These are phyloP conservation scores for Amanita fuliginea DNA, from an alignment of 768 basidiomycete genomes.

Conservation along the genomic window DNA sequence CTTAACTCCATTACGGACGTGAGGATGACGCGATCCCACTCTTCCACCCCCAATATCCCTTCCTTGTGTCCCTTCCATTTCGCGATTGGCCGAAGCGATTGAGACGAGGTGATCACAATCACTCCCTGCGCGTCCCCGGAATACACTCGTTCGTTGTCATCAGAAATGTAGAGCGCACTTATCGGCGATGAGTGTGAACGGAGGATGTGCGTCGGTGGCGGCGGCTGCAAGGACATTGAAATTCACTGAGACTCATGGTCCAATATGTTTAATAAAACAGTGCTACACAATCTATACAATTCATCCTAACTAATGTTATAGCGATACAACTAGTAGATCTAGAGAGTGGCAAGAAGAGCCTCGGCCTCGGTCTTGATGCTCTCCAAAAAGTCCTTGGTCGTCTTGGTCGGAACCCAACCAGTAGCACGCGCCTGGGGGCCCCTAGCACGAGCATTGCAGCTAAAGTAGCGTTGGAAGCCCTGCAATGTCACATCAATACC, in stretches of 20 bases:
- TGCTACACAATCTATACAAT: too few relatives aligned
- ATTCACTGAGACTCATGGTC: neutral
- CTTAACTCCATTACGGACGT: conserved; percentile 46
- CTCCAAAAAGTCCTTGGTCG: conserved; percentile 27
- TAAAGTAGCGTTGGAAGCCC: conserved; percentile 15
- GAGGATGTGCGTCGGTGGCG: conserved; percentile 54
- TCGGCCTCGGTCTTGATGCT: conserved; percentile 30
- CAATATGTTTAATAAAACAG: neutral
- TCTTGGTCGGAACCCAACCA: conserved; percentile 35
- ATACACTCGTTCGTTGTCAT: conserved; percentile 71
- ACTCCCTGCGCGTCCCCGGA: conserved; percentile 76
- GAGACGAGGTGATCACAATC: conserved; percentile 69
- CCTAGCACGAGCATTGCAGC: conserved; percentile 28
- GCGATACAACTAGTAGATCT: neutral
- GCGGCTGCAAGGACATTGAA: conserved; percentile 9
- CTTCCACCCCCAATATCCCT: conserved; percentile 68
- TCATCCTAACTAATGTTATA: neutral
- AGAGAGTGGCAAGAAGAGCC: conserved; percentile 5
- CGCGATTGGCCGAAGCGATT: conserved; percentile 59
- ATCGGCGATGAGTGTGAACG: conserved; percentile 63
- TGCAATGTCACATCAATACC: neutral
- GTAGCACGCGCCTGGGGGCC: conserved; percentile 24
- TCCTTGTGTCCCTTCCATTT: conserved; percentile 76
- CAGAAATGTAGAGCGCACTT: conserved; percentile 48
- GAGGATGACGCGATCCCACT: conserved; percentile 54